A percentile compares a stretch with the other conserved stretches of the same genome.
These are phyloP conservation scores for Aspergillus uvarum DNA, from an alignment of 2,329 filamentous ascomycete genomes.

Conservation along the genomic window DNA sequence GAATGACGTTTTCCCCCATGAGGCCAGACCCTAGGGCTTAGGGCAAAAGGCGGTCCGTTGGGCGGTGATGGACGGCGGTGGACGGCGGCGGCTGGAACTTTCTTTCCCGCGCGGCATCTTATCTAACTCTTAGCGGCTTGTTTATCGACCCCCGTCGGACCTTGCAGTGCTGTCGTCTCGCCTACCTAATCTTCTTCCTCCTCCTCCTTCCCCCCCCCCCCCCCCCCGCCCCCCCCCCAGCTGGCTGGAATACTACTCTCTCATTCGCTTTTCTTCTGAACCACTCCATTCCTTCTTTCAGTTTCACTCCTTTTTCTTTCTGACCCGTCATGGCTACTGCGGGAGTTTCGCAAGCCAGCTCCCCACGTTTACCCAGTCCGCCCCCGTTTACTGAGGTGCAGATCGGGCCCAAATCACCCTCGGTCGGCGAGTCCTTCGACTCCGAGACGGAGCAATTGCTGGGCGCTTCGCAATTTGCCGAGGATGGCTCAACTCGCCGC, in stretches of 20 bases:
- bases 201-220: too few species aligned
- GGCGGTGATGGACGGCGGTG: constrained; percentile 13
- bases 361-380: constrained; percentile 89
- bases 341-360: constrained; percentile 62
- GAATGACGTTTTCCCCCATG: constrained; percentile 22
- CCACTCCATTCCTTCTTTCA: constrained; percentile 2
- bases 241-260: constrained; percentile 2
- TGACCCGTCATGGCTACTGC: constrained; percentile 44
- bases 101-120: constrained; percentile 11
- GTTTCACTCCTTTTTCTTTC: constrained; percentile 13
- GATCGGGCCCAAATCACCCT: constrained; percentile 75
- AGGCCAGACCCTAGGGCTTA: constrained; percentile 33
- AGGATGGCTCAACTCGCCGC: constrained; percentile 74
- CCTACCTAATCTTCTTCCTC: constrained; percentile 2
- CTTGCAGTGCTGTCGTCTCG: neutral
- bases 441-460: constrained; percentile 56
- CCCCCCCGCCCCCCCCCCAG: neutral
- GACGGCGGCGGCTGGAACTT: constrained; percentile 17
- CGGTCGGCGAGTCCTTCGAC: constrained; percentile 59
- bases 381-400: constrained; percentile 95
- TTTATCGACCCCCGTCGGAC: constrained; percentile 6
- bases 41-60: constrained; percentile 31
- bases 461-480: constrained; percentile 58
- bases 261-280: constrained; percentile 2
- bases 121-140: constrained; percentile 13